Evolutionary conservation across 1,284 basidiomycete genomes (phyloP).

Genomic region (Irpex sp.): DNA sequence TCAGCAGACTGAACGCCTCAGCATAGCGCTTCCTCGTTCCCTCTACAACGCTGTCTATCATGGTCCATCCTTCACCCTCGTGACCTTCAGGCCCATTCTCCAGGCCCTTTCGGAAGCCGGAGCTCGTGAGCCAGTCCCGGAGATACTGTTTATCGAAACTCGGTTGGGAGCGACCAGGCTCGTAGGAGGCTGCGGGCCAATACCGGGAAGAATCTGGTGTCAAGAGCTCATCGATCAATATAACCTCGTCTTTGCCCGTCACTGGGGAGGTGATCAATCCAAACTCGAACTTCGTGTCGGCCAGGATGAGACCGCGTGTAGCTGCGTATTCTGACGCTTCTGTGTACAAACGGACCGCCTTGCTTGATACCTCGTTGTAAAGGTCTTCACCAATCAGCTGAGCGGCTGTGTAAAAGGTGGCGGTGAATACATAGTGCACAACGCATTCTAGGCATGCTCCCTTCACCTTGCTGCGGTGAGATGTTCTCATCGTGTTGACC

Average conservation of each 20-base stretch:
- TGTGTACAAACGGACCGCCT: conserved; percentile 69
- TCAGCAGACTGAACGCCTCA: conserved; percentile 74
- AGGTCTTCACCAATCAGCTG: conserved; percentile 67
- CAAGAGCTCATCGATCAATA: conserved; percentile 93
- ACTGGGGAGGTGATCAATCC: conserved; percentile 49
- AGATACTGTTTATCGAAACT: conserved; percentile 99
- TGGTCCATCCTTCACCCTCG: conserved; percentile 68
- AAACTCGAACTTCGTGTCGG: conserved; percentile 88
- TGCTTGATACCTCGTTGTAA: conserved; percentile 55
- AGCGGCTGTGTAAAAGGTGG: conserved; percentile 40
- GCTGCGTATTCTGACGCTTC: conserved; percentile 79
- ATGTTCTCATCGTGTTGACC: conserved; percentile 98
- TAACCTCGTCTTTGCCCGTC: conserved; percentile 49
- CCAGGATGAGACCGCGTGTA: conserved; percentile 87
- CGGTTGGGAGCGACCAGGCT: conserved; percentile 73
- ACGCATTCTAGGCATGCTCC: conserved; percentile 1
- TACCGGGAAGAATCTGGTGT: conserved; percentile 98
- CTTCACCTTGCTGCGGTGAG: conserved; percentile 79
- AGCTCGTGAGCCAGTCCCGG: conserved; percentile 80
- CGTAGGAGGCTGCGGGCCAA: conserved; percentile 83
- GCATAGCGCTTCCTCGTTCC: conserved; percentile 78
- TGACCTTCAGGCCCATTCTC: conserved; percentile 70
- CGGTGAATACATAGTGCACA: conserved; percentile 6
- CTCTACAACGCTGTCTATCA: conserved; percentile 73
- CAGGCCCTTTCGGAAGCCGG: conserved; percentile 76